These are phyloP conservation scores for Fragaria vesca DNA, from an alignment of 306 rosid genomes.

Conservation along the genomic window DNA sequence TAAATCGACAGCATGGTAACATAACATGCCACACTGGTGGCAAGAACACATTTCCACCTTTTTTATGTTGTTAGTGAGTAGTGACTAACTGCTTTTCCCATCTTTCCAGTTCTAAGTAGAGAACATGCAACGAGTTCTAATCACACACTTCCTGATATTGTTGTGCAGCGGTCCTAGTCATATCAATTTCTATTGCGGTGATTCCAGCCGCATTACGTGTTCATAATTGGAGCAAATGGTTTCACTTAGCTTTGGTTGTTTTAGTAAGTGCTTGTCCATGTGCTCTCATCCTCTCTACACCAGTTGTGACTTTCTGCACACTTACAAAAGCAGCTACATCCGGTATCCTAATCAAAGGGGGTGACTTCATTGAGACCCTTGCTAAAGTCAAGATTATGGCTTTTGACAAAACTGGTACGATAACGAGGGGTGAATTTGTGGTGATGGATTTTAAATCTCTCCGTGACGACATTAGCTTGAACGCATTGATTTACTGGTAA, in stretches of 20 bases:
- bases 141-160: neutral
- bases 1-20: neutral
- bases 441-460: conserved; percentile 67
- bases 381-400: conserved; percentile 73
- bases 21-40: neutral
- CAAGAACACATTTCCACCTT: neutral
- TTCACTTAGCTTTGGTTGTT: conserved; percentile 84
- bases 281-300: conserved; percentile 87
- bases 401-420: conserved; percentile 94
- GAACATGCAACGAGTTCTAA: neutral
- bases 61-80: neutral
- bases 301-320: conserved; percentile 96
- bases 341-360: conserved; percentile 94
- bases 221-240: conserved; percentile 55
- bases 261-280: conserved; percentile 96
- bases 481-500: conserved; percentile 76
- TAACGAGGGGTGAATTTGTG: conserved; percentile 83
- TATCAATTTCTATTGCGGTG: conserved; percentile 55
- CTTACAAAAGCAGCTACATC: conserved; percentile 83
- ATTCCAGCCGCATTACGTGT: conserved; percentile 51
- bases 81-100: neutral
- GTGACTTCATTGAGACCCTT: conserved; percentile 72
- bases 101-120: neutral
- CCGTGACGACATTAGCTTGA: conserved; percentile 51
- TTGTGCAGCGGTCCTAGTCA: conserved; percentile 61